Conservation (phyloP, 768 basidiomycete genomes). For the Leucocoprinus leucothites region DNA sequence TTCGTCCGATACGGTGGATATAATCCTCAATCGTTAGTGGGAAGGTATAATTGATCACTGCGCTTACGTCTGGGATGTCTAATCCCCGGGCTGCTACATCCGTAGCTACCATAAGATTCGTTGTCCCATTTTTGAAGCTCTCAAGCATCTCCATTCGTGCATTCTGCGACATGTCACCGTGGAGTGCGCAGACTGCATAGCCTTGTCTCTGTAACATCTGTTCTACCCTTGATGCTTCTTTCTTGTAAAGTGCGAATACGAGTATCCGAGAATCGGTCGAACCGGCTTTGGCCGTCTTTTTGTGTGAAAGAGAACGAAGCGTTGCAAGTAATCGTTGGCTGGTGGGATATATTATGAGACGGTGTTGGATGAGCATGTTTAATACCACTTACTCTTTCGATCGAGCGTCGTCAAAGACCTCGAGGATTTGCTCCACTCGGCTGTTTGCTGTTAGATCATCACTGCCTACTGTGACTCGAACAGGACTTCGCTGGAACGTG, state of each 20-base stretch:
- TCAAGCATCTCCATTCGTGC: conserved; percentile 84
- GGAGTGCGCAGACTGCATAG: conserved; percentile 78
- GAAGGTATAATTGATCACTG: conserved; percentile 97
- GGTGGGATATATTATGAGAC: conserved; percentile 1
- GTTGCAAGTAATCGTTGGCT: conserved; percentile 61
- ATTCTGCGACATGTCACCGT: conserved; percentile 87
- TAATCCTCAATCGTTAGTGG: conserved; percentile 95
- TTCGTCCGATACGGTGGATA: conserved; percentile 86
- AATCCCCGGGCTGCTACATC: conserved; percentile 97
- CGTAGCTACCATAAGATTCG: conserved; percentile 86
- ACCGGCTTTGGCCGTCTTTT: conserved; percentile 53
- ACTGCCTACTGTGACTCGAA: conserved; percentile 91
- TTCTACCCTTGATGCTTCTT: conserved; percentile 91
- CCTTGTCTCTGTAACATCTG: conserved; percentile 68
- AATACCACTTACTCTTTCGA: conserved; percentile 74
- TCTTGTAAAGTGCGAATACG: conserved; percentile 96
- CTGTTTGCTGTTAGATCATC: conserved; percentile 95
- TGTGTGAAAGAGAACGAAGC: conserved; percentile 53
- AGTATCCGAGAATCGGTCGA: conserved; percentile 68
- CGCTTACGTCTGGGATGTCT: conserved; percentile 94
- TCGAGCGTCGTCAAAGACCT: conserved; percentile 83
- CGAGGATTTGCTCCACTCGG: conserved; percentile 88
- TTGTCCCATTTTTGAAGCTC: conserved; percentile 78
- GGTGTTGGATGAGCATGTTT: neutral
- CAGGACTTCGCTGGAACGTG: conserved; percentile 81